These are phyloP conservation scores for Chaetomium strumarium DNA, from an alignment of 2,329 filamentous ascomycete species.

Conservation along the genomic window DNA sequence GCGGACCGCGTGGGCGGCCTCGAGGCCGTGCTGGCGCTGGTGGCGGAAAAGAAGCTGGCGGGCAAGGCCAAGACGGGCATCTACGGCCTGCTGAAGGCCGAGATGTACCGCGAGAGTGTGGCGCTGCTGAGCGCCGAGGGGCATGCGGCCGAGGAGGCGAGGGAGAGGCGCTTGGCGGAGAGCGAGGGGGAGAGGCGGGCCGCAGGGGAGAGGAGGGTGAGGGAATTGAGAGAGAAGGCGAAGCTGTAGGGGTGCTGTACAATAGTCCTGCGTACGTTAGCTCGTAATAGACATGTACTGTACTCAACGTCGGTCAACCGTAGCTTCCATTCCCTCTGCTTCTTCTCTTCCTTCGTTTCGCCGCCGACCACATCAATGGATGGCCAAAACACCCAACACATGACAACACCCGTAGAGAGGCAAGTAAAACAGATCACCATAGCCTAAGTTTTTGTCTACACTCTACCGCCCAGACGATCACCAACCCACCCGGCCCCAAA, in stretches of 20 bases:
- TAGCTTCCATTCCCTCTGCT: too few relatives aligned
- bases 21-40: conserved; percentile 55
- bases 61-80: conserved; percentile 59
- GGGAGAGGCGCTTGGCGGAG: conserved; percentile 38
- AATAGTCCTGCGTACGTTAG: too few relatives aligned
- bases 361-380: too few relatives aligned
- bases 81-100: conserved; percentile 66
- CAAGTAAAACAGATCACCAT: not conserved
- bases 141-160: conserved; percentile 44
- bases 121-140: conserved; percentile 49
- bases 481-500: too few relatives aligned
- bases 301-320: too few relatives aligned
- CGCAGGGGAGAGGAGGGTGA: conserved; percentile 41
- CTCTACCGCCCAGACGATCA: not conserved
- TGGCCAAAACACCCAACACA: too few relatives aligned
- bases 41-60: conserved; percentile 53
- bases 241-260: conserved; percentile 33
- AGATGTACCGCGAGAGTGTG: conserved; percentile 67
- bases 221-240: conserved; percentile 41
- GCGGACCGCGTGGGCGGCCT: conserved; percentile 63
- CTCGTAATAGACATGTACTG: not conserved
- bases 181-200: conserved; percentile 38
- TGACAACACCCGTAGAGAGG: too few relatives aligned
- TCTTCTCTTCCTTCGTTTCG: too few relatives aligned
- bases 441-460: conserved; percentile 7